Evolutionary conservation across 1,139 yeast genomes (phyloP).

Genomic region (Blastobotrys niveus): DNA sequence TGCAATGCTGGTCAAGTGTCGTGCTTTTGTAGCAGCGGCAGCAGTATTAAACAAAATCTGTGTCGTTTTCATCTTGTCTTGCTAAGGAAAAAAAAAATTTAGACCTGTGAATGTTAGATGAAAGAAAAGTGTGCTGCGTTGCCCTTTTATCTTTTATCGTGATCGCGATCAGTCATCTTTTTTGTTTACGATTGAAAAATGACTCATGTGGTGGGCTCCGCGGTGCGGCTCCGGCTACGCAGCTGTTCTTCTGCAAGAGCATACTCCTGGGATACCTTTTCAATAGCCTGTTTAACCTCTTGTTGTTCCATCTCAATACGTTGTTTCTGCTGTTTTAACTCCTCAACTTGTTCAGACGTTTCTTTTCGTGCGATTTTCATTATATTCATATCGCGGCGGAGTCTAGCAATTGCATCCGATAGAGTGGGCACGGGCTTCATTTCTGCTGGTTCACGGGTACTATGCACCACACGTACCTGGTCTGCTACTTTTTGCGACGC

Average conservation of each 20-base stretch:
- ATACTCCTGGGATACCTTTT: slow-evolving; percentile 15
- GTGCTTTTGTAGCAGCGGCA: slow-evolving; percentile 29
- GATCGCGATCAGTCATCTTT: no score
- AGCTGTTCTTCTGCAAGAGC: neutral
- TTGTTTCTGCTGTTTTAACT: slow-evolving; percentile 12
- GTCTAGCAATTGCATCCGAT: no score
- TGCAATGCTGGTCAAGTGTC: slow-evolving; percentile 75
- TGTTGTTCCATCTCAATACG: slow-evolving; percentile 15
- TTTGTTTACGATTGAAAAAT: no score
- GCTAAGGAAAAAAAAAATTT: neutral
- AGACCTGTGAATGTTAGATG: no score
- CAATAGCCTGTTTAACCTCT: slow-evolving; percentile 15
- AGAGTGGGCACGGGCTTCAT: slow-evolving; percentile 12
- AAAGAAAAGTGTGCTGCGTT: no score
- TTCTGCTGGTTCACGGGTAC: slow-evolving; percentile 1
- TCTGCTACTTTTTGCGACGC: slow-evolving; percentile 2
- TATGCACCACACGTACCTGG: neutral
- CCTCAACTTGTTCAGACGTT: slow-evolving; percentile 9
- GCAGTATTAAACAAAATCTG: slow-evolving; percentile 1
- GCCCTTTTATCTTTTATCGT: no score
- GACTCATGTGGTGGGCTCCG: neutral
- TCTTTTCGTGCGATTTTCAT: slow-evolving; percentile 8
- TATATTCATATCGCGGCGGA: no score
- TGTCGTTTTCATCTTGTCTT: neutral
- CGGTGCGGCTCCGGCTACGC: neutral